phyloP scores from a whole-genome alignment of 495 filamentous ascomycete genomes.

The Staphylotrichum tortipilum region DNA sequence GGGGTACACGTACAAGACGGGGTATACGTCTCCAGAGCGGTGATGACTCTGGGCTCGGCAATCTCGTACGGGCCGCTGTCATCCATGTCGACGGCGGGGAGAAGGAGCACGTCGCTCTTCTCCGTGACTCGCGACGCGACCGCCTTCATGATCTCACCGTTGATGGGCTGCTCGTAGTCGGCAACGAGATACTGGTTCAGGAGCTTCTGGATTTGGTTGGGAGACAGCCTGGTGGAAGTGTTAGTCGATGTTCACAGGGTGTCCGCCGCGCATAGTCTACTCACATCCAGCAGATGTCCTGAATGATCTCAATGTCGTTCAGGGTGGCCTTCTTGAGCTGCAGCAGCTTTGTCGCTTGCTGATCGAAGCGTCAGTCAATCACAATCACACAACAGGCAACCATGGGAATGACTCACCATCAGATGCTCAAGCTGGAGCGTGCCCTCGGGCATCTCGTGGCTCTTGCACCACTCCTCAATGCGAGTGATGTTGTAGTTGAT shows the following conservation, averaged over 20 bases:
- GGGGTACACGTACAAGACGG: constrained; percentile 65
- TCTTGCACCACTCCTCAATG: constrained; percentile 99
- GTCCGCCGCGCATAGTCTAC: constrained; percentile 19
- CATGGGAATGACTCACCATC: constrained; percentile 65
- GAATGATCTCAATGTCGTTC: constrained; percentile 99
- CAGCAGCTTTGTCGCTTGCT: constrained; percentile 97
- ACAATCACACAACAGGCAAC: too few species aligned
- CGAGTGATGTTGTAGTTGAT: constrained; percentile 99
- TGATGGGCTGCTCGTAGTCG: constrained; percentile 99
- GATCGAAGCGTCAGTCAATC: constrained; percentile 17
- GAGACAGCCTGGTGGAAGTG: constrained; percentile 61
- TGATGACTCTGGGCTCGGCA: constrained; percentile 91
- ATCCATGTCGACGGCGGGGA: constrained; percentile 96
- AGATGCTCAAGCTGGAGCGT: constrained; percentile 96
- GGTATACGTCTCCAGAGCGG: constrained; percentile 94
- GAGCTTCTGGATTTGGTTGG: constrained; percentile 98
- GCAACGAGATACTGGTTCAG: constrained; percentile 98
- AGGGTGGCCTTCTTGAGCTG: constrained; percentile 98
- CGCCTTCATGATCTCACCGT: constrained; percentile 99
- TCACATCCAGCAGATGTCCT: constrained; percentile 99
- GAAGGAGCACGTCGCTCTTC: constrained; percentile 91
- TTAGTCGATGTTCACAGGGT: constrained; percentile 9
- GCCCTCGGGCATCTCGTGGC: constrained; percentile 98
- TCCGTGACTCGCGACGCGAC: constrained; percentile 95
- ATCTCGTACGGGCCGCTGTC: constrained; percentile 99